These are phyloP conservation scores for Kokia cookei DNA, from an alignment of 441 rosid species.

Conservation along the genomic window DNA sequence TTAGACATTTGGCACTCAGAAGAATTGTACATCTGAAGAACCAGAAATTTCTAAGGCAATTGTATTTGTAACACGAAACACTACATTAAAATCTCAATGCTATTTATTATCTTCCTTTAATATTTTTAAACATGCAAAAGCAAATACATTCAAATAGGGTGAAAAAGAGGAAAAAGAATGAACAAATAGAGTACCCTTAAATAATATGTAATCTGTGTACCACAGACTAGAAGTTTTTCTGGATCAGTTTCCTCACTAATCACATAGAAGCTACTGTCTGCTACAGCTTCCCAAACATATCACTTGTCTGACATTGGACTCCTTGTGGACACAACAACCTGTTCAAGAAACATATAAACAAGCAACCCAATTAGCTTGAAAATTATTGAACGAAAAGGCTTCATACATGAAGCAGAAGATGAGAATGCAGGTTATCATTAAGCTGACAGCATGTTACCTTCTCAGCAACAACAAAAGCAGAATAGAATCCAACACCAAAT, in stretches of 20 bases:
- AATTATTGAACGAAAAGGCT: background rate
- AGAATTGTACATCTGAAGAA: background rate
- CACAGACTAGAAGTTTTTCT: slow-evolving; percentile 64
- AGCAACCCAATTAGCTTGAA: slow-evolving; percentile 2
- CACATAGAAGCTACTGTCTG: slow-evolving; percentile 81
- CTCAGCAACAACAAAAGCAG: slow-evolving; percentile 93
- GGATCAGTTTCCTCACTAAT: slow-evolving; percentile 84
- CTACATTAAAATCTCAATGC: background rate
- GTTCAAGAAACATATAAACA: slow-evolving; percentile 7
- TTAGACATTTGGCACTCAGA: background rate
- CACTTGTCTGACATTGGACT: slow-evolving; percentile 92
- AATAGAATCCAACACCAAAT: slow-evolving; percentile 98
- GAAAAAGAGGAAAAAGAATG: background rate
- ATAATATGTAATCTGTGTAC: slow-evolving; percentile 84
- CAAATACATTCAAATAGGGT: background rate
- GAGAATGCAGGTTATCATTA: background rate
- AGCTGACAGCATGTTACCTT: slow-evolving; percentile 39
- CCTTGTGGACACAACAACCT: slow-evolving; percentile 88
- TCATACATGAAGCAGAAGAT: background rate
- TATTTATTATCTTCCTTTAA: background rate
- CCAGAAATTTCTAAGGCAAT: background rate
- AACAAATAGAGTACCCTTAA: slow-evolving; percentile 45
- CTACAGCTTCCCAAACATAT: slow-evolving; percentile 85
- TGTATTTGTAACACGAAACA: background rate
- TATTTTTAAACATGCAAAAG: background rate